These are phyloP conservation scores for Phytophthora aleatoria DNA, from an alignment of 352 stramenopile genomes.

Conservation along the genomic window DNA sequence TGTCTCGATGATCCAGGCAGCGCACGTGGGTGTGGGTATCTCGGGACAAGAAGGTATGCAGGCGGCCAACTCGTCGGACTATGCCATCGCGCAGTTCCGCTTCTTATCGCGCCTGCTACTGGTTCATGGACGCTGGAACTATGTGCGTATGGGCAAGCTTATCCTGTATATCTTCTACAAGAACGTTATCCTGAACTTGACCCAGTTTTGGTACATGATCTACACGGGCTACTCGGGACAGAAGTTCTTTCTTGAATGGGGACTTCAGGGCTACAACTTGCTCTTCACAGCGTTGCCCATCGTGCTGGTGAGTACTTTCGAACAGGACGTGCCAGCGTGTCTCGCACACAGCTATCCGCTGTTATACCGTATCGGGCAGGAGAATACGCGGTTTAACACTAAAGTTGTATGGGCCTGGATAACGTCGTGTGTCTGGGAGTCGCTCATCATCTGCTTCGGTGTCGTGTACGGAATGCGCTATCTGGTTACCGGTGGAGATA, in stretches of 20 bases:
- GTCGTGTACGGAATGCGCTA: constrained; percentile 85
- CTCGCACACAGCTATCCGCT: constrained; percentile 73
- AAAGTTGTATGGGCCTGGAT: constrained; percentile 87
- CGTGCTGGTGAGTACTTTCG: constrained; percentile 81
- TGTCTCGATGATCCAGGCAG: constrained; percentile 95
- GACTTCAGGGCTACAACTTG: constrained; percentile 89
- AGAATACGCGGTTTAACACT: constrained; percentile 87
- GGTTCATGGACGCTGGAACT: constrained; percentile 95
- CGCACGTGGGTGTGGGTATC: constrained; percentile 93
- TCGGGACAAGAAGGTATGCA: constrained; percentile 94
- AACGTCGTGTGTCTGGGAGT: constrained; percentile 83
- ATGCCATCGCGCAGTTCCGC: constrained; percentile 94
- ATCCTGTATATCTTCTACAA: constrained; percentile 97
- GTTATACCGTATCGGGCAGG: constrained; percentile 84
- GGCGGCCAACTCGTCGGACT: constrained; percentile 94
- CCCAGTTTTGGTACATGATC: constrained; percentile 95
- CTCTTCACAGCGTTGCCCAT: constrained; percentile 88
- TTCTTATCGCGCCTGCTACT: constrained; percentile 92
- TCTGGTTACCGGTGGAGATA: constrained; percentile 82
- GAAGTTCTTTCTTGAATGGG: constrained; percentile 89
- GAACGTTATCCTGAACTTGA: constrained; percentile 95
- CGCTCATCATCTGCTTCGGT: constrained; percentile 83
- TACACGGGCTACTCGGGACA: constrained; percentile 89
- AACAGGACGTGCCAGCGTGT: constrained; percentile 83
- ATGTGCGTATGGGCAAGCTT: constrained; percentile 92